phyloP scores from a whole-genome alignment of 345 rosid species.

The Gossypium australe region DNA sequence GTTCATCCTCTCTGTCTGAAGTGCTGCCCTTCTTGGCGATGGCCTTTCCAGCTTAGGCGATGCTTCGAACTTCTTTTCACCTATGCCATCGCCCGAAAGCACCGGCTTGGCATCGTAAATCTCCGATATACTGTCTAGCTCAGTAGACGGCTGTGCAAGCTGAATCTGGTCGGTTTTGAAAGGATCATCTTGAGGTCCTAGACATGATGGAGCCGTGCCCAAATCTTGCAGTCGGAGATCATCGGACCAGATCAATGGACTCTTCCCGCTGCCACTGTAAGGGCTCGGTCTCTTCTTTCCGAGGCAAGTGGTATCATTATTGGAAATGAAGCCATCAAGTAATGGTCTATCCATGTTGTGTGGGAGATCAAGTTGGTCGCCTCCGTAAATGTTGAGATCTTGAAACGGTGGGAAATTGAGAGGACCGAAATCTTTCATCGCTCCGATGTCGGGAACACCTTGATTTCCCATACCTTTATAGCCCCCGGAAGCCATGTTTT shows the following conservation, averaged over 20 bases:
- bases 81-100: conserved; percentile 45
- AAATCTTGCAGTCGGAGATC: conserved; percentile 58
- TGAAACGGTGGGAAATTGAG: conserved; percentile 81
- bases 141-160: conserved; percentile 35
- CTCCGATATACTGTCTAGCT: conserved; percentile 63
- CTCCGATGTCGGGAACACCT: conserved; percentile 36
- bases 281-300: conserved; percentile 72
- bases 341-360: conserved; percentile 59
- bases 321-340: conserved; percentile 42
- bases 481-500: conserved; percentile 48
- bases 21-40: conserved; percentile 59
- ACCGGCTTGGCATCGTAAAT: conserved; percentile 69
- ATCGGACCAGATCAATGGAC: conserved; percentile 77
- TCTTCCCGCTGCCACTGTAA: conserved; percentile 54
- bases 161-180: conserved; percentile 22
- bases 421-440: conserved; percentile 39
- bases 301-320: conserved; percentile 38
- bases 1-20: conserved; percentile 43
- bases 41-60: conserved; percentile 55
- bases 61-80: conserved; percentile 41
- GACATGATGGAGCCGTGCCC: conserved; percentile 27
- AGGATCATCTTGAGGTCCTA: conserved; percentile 38
- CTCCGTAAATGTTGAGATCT: conserved; percentile 87
- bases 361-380: conserved; percentile 48
- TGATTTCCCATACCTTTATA: conserved; percentile 48